Evolutionary conservation across 371 early-diverging fungal genomes (phyloP), one percentile per base, ranked within the genome.

Genomic region (Syncephalis fuscata): DNA sequence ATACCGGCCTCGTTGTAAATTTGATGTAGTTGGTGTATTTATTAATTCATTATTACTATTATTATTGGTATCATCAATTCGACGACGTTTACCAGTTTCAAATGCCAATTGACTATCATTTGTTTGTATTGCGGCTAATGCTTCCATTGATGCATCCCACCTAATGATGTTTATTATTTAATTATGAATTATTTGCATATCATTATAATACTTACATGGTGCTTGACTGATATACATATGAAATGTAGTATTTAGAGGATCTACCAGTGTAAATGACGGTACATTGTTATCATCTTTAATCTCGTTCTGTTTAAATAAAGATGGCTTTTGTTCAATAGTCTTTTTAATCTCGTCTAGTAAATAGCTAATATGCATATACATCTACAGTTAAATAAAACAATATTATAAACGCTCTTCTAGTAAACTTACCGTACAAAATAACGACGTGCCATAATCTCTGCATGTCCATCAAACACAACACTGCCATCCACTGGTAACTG

Each of bases 371-470:
- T 17, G 37, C 11, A 17, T 14, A 10, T 20, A 38, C 22, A 3
- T 15, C n/a, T 32, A 11, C 11, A 32, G 11, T 23, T 8, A 14
- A 39, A 43, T n/a, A 46, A 0, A 47, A 15, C 1, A 16, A 23
- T n/a, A 39, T 56, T 50, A 25, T 37, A 16, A 21, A 38, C 24
- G 11, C n/a, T n/a, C n/a, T n/a, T n/a, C n/a, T n/a, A n/a, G 57
- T 36, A 27, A 57, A 59, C 52, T 52, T 67, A 85, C 80, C 68
- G 70, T 39, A 80, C 61, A 50, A 88, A 77, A 8, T 76, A 76
- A 51, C 91, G 70, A 10, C 86, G 74, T 19, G 87, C 82, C 21
- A 90, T 61, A 0, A 85, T 66, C 58, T 90, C 91, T 11, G 88
- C 91, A 59, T 90, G 91, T 53, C 73, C 69, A 62, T 90, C 91